These are phyloP conservation scores for Triadica sebifera DNA, from an alignment of 345 rosid species.

Conservation along the genomic window DNA sequence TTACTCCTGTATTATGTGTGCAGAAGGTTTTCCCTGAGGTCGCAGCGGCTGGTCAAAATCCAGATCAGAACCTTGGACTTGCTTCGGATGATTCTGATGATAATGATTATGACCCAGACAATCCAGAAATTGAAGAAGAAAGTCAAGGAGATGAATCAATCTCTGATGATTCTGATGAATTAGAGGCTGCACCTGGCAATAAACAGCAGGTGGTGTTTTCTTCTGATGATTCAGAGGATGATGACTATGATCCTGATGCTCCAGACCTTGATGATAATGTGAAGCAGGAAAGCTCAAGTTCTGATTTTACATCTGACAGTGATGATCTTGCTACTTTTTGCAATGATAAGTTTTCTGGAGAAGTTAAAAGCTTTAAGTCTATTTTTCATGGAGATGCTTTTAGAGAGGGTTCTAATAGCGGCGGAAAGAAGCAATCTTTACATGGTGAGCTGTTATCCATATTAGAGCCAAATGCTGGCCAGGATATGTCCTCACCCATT, in stretches of 20 bases:
- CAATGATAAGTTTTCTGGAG: conserved; percentile 32
- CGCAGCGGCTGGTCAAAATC: conserved; percentile 47
- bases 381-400: conserved; percentile 17
- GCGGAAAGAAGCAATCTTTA: conserved; percentile 25
- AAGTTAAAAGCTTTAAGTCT: conserved; percentile 27
- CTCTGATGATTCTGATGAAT: conserved; percentile 59
- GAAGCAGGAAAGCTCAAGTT: conserved; percentile 58
- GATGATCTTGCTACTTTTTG: conserved; percentile 51
- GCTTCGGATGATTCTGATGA: conserved; percentile 90
- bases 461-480: conserved; percentile 36
- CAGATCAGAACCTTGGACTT: conserved; percentile 53
- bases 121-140: conserved; percentile 38
- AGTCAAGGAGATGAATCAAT: conserved; percentile 49
- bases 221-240: conserved; percentile 94
- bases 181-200: conserved; percentile 35
- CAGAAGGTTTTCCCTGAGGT: conserved; percentile 95
- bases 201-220: conserved; percentile 50
- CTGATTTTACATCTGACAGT: conserved; percentile 75
- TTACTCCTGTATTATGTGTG: conserved; percentile 21
- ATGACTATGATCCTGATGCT: conserved; percentile 67
- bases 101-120: conserved; percentile 64
- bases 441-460: conserved; percentile 29
- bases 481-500: conserved; percentile 42
- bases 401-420: conserved; percentile 27
- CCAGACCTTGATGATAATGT: conserved; percentile 41